Conservation (phyloP, 106 monocot species). For the Dendrobium nobile region DNA sequence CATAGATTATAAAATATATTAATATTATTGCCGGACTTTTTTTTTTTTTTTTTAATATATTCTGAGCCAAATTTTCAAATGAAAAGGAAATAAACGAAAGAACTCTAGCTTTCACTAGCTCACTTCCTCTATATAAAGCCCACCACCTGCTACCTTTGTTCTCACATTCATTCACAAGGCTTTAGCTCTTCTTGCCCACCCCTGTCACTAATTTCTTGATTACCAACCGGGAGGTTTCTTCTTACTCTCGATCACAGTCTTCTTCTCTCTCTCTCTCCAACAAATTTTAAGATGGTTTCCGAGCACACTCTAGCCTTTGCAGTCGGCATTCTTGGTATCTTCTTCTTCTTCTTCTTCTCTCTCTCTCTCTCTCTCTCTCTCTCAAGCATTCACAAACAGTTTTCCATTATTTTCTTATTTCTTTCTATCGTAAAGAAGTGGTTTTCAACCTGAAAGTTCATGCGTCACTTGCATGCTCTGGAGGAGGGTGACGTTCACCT, state of each 20-base stretch:
- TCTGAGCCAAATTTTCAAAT: too few species aligned
- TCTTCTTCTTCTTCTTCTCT: not conserved
- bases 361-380: not conserved
- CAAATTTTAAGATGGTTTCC: not conserved
- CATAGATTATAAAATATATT: too few species aligned
- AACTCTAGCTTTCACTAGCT: not conserved
- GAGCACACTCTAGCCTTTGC: not conserved
- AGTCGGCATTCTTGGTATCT: not conserved
- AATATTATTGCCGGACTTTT: too few species aligned
- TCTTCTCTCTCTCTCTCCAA: too few species aligned
- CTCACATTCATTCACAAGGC: not conserved
- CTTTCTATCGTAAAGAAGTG: not conserved
- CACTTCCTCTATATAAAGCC: not conserved
- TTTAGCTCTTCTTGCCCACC: not conserved
- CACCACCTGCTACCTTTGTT: not conserved
- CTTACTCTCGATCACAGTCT: too few species aligned
- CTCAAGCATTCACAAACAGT: too few species aligned
- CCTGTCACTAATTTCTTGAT: too few species aligned
- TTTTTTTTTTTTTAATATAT: too few species aligned
- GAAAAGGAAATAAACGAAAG: not conserved
- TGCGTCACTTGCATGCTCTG: not conserved
- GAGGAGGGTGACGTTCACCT: not conserved
- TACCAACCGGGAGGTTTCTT: too few species aligned
- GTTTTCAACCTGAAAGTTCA: not conserved
- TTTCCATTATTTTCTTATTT: not conserved